Percentiles rank a stretch among this genome's conserved stretches.
These are phyloP conservation scores for Trichoderma breve DNA, from an alignment of 2,329 filamentous ascomycete genomes.

Conservation along the genomic window DNA sequence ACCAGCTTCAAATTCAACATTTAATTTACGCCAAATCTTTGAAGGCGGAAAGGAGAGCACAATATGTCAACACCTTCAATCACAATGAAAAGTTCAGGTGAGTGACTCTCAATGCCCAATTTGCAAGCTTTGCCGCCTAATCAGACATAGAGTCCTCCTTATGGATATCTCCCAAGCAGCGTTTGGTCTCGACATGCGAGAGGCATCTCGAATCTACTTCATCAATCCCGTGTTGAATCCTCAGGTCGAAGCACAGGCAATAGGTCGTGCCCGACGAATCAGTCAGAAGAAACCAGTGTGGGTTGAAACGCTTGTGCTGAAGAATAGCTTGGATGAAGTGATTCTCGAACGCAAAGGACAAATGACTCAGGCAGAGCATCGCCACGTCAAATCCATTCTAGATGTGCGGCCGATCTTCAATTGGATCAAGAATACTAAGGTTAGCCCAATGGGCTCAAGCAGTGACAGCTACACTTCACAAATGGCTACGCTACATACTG, in stretches of 20 bases:
- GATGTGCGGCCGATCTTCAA: constrained; percentile 58
- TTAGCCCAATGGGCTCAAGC: constrained; percentile 37
- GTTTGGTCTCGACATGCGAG: constrained; percentile 80
- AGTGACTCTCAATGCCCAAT: not conserved
- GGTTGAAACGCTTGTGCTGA: constrained; percentile 82
- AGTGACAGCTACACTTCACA: constrained; percentile 42
- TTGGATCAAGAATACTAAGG: constrained; percentile 55
- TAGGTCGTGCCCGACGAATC: constrained; percentile 85
- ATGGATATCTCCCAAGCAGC: constrained; percentile 92
- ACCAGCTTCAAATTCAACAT: constrained; percentile 54
- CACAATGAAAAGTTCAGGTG: constrained; percentile 60
- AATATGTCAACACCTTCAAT: constrained; percentile 80
- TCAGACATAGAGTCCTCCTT: constrained; percentile 61
- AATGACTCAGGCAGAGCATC: constrained; percentile 69
- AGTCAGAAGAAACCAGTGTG: constrained; percentile 76
- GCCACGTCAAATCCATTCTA: constrained; percentile 54
- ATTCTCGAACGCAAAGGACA: constrained; percentile 71
- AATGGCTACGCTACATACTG: constrained; percentile 45
- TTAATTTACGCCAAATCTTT: constrained; percentile 68
- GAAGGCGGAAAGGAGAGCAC: constrained; percentile 59
- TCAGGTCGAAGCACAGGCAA: constrained; percentile 82
- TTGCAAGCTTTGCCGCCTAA: not conserved
- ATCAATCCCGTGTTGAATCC: constrained; percentile 85
- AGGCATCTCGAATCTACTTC: constrained; percentile 84
- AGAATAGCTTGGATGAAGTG: constrained; percentile 78